Percentiles rank a stretch among this genome's conserved stretches.
Evolutionary conservation across 2,329 filamentous ascomycete species (phyloP).

Genomic region (Colletotrichum cuscutae): DNA sequence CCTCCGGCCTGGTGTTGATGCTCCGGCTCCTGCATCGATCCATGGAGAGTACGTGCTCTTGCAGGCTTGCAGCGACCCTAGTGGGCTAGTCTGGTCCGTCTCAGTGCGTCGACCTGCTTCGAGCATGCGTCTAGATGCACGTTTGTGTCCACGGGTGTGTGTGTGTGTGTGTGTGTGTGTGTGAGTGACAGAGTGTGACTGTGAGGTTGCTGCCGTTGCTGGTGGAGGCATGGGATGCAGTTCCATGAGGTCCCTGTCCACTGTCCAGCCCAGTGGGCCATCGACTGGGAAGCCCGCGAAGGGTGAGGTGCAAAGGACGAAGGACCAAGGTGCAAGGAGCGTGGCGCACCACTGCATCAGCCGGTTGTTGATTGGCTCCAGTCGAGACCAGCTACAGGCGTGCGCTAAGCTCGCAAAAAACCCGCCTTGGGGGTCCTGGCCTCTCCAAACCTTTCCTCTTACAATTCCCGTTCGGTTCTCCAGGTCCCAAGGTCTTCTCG

Average conservation of each 20-base stretch:
- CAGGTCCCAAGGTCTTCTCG: too few species aligned
- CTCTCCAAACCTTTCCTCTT: conserved; percentile 28
- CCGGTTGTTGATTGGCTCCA: conserved; percentile 45
- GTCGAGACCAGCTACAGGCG: conserved; percentile 40
- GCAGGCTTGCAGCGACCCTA: conserved; percentile 32
- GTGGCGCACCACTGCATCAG: conserved; percentile 40
- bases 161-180: not conserved
- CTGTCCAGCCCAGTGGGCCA: conserved; percentile 24
- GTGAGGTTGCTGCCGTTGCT: not conserved
- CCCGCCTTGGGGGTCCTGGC: conserved; percentile 38
- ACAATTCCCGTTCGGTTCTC: conserved; percentile 23
- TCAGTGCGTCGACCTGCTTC: conserved; percentile 12
- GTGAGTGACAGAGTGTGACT: not conserved
- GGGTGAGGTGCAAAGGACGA: too few species aligned
- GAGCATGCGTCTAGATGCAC: conserved; percentile 1
- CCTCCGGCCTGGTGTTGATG: conserved; percentile 2
- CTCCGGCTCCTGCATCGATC: conserved; percentile 25
- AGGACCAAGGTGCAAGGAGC: conserved; percentile 33
- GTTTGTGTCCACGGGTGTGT: not conserved
- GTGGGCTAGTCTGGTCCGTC: conserved; percentile 28
- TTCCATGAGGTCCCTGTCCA: conserved; percentile 24
- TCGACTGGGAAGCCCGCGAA: not conserved
- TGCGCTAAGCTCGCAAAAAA: conserved; percentile 41
- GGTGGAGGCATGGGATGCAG: not conserved
- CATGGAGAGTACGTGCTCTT: conserved; percentile 28